Conservation (phyloP, 495 filamentous ascomycete genomes). For the Hypoxylon trugodes region DNA sequence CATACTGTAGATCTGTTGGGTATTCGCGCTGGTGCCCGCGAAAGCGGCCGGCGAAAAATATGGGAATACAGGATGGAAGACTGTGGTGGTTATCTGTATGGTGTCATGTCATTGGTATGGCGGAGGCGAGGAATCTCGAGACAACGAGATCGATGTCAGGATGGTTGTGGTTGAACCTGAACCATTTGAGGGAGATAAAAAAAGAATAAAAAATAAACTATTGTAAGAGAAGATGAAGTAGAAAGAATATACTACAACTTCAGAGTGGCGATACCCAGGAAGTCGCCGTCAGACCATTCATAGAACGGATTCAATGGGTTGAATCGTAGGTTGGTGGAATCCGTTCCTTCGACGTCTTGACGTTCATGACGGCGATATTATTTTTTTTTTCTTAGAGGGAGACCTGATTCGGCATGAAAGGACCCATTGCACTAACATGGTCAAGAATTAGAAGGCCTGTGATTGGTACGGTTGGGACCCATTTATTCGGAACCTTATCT, state of each 20-base stretch:
- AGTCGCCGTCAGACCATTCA: background rate
- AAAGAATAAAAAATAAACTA: background rate
- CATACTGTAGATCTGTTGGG: constrained; percentile 55
- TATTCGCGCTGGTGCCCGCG: constrained; percentile 64
- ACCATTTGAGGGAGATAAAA: constrained; percentile 15
- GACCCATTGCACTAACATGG: constrained; percentile 14
- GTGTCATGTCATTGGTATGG: constrained; percentile 45
- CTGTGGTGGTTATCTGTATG: constrained; percentile 35
- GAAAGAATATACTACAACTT: background rate
- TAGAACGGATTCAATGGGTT: background rate
- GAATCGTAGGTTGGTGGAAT: background rate
- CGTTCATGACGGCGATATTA: constrained; percentile 38
- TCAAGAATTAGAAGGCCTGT: background rate
- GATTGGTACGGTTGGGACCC: constrained; percentile 11
- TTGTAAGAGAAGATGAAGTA: background rate
- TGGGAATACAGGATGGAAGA: constrained; percentile 56
- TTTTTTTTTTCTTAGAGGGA: constrained; percentile 19
- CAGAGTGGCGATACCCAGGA: background rate
- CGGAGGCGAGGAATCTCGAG: constrained; percentile 15
- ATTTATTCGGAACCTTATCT: background rate
- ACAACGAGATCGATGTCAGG: constrained; percentile 3
- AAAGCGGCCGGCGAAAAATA: constrained; percentile 50
- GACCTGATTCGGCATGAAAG: background rate
- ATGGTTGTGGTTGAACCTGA: background rate
- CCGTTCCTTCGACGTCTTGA: background rate